phyloP scores from a whole-genome alignment of 2,329 filamentous ascomycete genomes.

The Fusarium sp. region DNA sequence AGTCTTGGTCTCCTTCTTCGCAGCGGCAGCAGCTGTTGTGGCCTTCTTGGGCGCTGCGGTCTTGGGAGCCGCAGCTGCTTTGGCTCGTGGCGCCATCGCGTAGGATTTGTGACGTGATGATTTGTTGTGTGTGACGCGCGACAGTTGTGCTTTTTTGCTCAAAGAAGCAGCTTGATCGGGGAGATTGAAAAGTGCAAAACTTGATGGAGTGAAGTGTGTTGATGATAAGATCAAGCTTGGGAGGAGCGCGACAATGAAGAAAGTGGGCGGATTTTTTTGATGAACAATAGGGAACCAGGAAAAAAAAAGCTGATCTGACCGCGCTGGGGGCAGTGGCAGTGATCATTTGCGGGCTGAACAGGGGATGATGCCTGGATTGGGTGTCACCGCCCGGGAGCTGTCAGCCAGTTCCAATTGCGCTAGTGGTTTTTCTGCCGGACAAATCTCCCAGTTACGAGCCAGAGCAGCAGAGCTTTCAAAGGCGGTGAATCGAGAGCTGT shows the following conservation, averaged over 20 bases:
- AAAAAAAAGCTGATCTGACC: slow-evolving; percentile 32
- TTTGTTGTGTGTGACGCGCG: slow-evolving; percentile 16
- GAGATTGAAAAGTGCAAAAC: not conserved
- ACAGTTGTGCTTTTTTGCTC: not conserved
- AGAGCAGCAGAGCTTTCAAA: not conserved
- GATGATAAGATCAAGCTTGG: slow-evolving; percentile 26
- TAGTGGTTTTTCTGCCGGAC: slow-evolving; percentile 3
- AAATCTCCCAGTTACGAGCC: not conserved
- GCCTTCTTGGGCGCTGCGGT: slow-evolving; percentile 43
- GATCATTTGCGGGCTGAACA: slow-evolving; percentile 34
- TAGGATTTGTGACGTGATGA: slow-evolving; percentile 11
- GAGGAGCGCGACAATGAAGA: slow-evolving; percentile 6
- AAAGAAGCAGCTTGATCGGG: not conserved
- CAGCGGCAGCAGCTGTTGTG: slow-evolving; percentile 30
- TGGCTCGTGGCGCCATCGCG: slow-evolving; percentile 49
- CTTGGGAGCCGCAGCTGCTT: slow-evolving; percentile 42
- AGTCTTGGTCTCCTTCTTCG: slow-evolving; percentile 40
- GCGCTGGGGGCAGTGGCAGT: slow-evolving; percentile 27
- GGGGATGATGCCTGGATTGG: slow-evolving; percentile 12
- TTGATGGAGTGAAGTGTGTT: slow-evolving; percentile 20
- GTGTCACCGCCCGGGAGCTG: slow-evolving; percentile 31
- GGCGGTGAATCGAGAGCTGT: slow-evolving; percentile 24
- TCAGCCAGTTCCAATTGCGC: not conserved
- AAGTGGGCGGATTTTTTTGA: slow-evolving; percentile 24
- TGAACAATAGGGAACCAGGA: not conserved